A percentile compares a stretch with the other conserved stretches of the same genome.
Evolutionary conservation across 179 eudicot genomes (phyloP).

Genomic region (Silene coronaria): DNA sequence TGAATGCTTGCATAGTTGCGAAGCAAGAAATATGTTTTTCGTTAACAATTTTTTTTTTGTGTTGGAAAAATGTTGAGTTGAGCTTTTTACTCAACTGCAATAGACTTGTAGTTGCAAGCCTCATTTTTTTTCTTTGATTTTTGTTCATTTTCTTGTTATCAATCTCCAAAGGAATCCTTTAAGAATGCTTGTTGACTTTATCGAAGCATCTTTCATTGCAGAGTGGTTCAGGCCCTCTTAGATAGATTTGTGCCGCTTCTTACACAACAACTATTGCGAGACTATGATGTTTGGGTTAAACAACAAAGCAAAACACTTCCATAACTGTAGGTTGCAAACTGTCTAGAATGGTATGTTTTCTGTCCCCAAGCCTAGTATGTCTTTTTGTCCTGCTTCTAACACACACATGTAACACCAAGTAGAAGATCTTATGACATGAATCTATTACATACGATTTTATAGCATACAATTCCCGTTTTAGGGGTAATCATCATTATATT

Average conservation of each 20-base stretch:
- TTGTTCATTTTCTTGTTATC: not conserved
- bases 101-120: not conserved
- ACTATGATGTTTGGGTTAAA: slow-evolving; percentile 63
- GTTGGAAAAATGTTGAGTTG: not conserved
- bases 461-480: too few species aligned
- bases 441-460: too few species aligned
- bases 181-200: not conserved
- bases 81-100: not conserved
- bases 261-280: slow-evolving; percentile 49
- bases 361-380: not conserved
- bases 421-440: not conserved
- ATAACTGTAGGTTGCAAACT: slow-evolving; percentile 16
- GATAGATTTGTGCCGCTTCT: slow-evolving; percentile 79
- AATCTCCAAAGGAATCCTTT: not conserved
- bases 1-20: not conserved
- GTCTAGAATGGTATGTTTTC: slow-evolving; percentile 20
- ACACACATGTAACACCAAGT: not conserved
- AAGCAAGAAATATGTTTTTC: not conserved
- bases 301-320: slow-evolving; percentile 27
- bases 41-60: too few species aligned
- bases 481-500: too few species aligned
- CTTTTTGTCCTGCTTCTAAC: not conserved
- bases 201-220: slow-evolving; percentile 28
- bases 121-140: not conserved
- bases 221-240: slow-evolving; percentile 82